phyloP scores from a whole-genome alignment of 225 moss, liverwort and hornwort genomes.

The Straminergon stramineum region DNA sequence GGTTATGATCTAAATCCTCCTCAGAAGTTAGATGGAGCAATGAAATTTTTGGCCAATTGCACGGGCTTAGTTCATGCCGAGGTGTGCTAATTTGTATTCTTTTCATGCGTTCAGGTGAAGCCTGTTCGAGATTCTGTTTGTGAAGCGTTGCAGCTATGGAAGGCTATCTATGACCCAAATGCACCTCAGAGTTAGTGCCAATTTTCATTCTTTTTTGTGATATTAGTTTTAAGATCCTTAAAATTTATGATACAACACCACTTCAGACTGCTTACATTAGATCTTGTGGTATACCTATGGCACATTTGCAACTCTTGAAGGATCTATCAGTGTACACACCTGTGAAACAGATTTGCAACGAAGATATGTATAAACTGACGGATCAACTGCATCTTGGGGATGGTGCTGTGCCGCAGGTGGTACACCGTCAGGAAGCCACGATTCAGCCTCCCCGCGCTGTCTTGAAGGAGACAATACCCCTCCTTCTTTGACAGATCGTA shows the following conservation, averaged over 20 bases:
- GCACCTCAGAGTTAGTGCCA: conserved; percentile 28
- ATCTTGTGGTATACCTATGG: neutral
- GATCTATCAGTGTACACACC: neutral
- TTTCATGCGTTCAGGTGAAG: conserved; percentile 52
- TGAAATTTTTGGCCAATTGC: neutral
- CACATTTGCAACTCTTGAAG: neutral
- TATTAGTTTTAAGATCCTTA: neutral
- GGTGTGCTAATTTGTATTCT: neutral
- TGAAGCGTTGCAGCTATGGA: conserved; percentile 93
- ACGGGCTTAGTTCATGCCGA: neutral
- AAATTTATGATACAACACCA: neutral
- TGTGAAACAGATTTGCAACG: neutral
- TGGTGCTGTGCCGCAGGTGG: conserved; percentile 18
- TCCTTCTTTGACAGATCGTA: conserved; percentile 28
- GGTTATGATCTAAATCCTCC: neutral
- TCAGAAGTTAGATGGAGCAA: neutral
- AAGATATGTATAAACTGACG: neutral
- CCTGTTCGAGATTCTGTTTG: conserved; percentile 92
- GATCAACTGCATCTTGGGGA: neutral
- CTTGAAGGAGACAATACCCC: conserved; percentile 34
- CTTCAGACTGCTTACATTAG: neutral
- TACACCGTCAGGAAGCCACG: conserved; percentile 36
- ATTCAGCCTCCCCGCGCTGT: conserved; percentile 36
- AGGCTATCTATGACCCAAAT: conserved; percentile 59
- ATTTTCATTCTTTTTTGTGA: neutral